Conservation (phyloP, 345 rosid species). For the Laguncularia racemosa region DNA sequence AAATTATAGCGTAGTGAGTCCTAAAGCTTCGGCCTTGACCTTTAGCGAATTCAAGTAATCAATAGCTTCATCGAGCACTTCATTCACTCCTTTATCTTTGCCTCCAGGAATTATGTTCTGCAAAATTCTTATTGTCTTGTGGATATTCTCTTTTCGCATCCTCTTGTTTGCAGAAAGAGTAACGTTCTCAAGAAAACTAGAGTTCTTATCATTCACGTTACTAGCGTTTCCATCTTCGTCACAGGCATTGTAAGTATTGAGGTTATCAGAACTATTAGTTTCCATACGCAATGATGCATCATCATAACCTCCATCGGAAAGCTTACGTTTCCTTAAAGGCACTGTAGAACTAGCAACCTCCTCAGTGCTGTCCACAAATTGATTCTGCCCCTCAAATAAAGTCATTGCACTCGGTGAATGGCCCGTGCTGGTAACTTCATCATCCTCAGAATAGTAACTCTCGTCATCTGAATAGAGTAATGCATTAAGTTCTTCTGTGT, state of each 20-base stretch:
- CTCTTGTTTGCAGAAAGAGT: constrained; percentile 24
- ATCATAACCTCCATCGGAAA: constrained; percentile 21
- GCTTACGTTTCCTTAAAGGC: constrained; percentile 59
- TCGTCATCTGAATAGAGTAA: constrained; percentile 80
- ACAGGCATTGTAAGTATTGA: constrained; percentile 15
- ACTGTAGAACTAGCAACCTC: constrained; percentile 45
- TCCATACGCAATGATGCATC: constrained; percentile 26
- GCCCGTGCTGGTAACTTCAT: constrained; percentile 87
- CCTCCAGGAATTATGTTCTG: constrained; percentile 30
- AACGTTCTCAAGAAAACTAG: constrained; percentile 22
- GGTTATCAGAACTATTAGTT: constrained; percentile 23
- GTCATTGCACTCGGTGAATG: constrained; percentile 57
- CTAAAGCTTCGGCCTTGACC: constrained; percentile 27
- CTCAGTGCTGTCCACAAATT: constrained; percentile 29
- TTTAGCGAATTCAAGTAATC: constrained; percentile 30
- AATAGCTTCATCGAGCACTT: constrained; percentile 37
- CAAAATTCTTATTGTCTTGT: constrained; percentile 11
- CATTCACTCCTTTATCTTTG: constrained; percentile 29
- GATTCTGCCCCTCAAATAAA: constrained; percentile 24
- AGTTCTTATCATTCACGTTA: constrained; percentile 17
- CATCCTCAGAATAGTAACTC: constrained; percentile 40
- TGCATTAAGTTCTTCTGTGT: constrained; percentile 93
- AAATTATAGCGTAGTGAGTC: constrained; percentile 9
- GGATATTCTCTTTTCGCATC: constrained; percentile 10
- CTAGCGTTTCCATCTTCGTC: constrained; percentile 30